Evolutionary conservation across 768 basidiomycete genomes (phyloP).

Genomic region (Calocybe indica): DNA sequence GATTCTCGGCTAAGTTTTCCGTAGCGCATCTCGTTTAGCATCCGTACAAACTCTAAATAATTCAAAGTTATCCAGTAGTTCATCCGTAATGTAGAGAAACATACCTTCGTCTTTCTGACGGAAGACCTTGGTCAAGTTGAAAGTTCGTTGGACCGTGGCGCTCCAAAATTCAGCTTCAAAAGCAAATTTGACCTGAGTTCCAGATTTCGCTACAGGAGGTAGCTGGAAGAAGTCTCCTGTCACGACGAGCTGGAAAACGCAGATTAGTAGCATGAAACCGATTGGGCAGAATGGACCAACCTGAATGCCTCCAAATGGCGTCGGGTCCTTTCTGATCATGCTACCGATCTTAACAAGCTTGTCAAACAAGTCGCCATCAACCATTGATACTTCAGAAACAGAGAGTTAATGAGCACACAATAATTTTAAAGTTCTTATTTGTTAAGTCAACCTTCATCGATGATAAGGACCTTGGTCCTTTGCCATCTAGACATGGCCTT

Average conservation of each 20-base stretch:
- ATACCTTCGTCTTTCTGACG: slow-evolving; percentile 86
- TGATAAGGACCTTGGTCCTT: slow-evolving; percentile 77
- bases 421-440: neutral
- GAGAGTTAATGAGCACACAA: neutral
- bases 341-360: slow-evolving; percentile 75
- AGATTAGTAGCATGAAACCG: neutral
- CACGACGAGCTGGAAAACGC: slow-evolving; percentile 59
- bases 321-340: slow-evolving; percentile 49
- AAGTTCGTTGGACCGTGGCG: slow-evolving; percentile 68
- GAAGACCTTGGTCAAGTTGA: slow-evolving; percentile 94
- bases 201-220: slow-evolving; percentile 77
- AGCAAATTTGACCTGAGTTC: slow-evolving; percentile 68
- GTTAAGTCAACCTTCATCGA: slow-evolving; percentile 62
- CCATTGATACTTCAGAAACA: slow-evolving; percentile 81
- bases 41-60: slow-evolving; percentile 76
- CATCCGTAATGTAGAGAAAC: neutral
- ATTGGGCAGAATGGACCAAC: slow-evolving; percentile 24
- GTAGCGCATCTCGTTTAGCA: slow-evolving; percentile 98
- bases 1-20: slow-evolving; percentile 64
- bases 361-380: slow-evolving; percentile 90
- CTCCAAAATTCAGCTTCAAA: slow-evolving; percentile 86
- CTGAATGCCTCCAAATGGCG: slow-evolving; percentile 94
- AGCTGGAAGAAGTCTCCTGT: slow-evolving; percentile 99
- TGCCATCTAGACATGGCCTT: slow-evolving; percentile 79
- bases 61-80: neutral